Conservation (phyloP, 179 eudicot genomes). For the Silene coronaria region DNA sequence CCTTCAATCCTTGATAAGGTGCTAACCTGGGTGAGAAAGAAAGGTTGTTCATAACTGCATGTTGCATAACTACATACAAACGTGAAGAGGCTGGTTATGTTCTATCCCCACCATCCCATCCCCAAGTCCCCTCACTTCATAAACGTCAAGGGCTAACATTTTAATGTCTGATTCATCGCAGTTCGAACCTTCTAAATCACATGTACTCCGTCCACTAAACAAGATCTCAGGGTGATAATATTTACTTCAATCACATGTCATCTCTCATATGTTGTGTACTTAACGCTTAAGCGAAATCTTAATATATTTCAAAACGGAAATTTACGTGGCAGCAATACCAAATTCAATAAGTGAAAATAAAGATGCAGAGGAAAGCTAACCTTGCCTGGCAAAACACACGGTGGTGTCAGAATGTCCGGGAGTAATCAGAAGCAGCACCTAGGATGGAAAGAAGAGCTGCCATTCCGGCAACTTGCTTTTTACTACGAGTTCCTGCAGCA, state of each 20-base stretch:
- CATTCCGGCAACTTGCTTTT: constrained; percentile 67
- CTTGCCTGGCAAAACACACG: constrained; percentile 12
- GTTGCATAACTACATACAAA: too few relatives aligned
- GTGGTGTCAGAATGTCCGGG: constrained; percentile 28
- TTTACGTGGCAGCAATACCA: neutral
- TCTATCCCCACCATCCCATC: neutral
- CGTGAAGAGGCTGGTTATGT: neutral
- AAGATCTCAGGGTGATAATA: neutral
- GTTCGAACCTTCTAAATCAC: neutral
- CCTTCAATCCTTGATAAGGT: neutral
- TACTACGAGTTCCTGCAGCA: constrained; percentile 60
- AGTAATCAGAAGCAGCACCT: constrained; percentile 49
- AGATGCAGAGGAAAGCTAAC: constrained; percentile 7
- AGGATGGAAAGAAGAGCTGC: constrained; percentile 53
- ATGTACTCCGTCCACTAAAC: too few relatives aligned
- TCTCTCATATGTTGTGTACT: neutral
- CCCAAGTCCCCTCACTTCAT: neutral
- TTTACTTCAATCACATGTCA: neutral
- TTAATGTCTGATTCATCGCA: neutral
- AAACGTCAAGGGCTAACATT: neutral
- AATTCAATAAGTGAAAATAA: neutral
- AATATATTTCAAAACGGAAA: neutral
- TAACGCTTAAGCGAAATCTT: neutral
- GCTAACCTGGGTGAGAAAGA: neutral
- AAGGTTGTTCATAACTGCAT: neutral